Evolutionary conservation across 2,329 filamentous ascomycete genomes (phyloP).

Genomic region (Colletotrichum endophyticum): DNA sequence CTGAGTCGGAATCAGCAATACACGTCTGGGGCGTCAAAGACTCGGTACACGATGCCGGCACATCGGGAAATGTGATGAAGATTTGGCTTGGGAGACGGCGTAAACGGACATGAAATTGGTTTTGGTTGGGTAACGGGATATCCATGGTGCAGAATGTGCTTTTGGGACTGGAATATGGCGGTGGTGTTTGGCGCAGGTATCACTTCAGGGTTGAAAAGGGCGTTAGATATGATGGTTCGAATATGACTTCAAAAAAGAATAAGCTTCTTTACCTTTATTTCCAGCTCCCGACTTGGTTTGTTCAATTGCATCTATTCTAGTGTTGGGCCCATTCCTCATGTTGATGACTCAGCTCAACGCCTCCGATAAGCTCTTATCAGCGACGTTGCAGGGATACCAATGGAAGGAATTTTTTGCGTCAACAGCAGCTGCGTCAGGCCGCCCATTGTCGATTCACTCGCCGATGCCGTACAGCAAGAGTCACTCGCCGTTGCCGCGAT

Average conservation of each 20-base stretch:
- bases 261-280: background rate
- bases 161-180: background rate
- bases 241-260: background rate
- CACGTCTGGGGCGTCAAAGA: background rate
- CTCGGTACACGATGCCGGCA: background rate
- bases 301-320: background rate
- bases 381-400: background rate
- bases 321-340: background rate
- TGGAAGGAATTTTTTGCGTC: background rate
- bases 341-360: background rate
- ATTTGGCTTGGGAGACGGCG: background rate
- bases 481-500: constrained; percentile 3
- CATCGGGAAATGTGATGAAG: background rate
- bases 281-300: background rate
- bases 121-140: background rate
- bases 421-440: background rate
- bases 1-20: background rate
- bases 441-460: background rate
- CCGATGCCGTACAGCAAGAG: background rate
- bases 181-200: background rate
- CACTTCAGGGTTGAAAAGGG: background rate
- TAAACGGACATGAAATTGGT: background rate
- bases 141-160: background rate
- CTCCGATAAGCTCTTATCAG: background rate
- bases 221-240: background rate